Base-by-base conservation (phyloP, 2,329 filamentous ascomycete species). In the Penicillium crustosum region DNA sequence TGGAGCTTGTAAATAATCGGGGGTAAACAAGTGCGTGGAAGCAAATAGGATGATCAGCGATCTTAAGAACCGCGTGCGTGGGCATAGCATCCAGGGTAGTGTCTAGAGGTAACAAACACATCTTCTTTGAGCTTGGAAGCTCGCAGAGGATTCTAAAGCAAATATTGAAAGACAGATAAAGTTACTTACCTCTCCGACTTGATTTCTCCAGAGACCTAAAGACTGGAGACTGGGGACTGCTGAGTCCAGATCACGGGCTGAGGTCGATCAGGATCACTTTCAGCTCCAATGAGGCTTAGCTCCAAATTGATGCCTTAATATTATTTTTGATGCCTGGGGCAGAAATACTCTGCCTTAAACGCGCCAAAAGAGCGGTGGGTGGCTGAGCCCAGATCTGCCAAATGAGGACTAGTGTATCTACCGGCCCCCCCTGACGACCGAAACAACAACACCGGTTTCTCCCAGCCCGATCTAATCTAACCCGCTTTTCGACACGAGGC, bases 21-120 rank as follows among this genome's bases (percentile, higher is more conserved):
- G 43, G 53, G 54, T 61, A 64, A 62, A 70, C 59, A 63, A 68
- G 74, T 76, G 74, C 74, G 74, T 76, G 74, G 74, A 69, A 76
- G 73, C 70, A 76, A 71, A 62, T 48, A 55, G 53, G 54, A 56
- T 50, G 62, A 63, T 63, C 60, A 53, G 45, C 58, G 59, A 68
- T 61, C 58, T 55, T 54, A 58, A 53, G 59, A 54, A 58, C 55
- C 57, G 61, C 57, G 74, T 76, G 74, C 74, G 73, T 76, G 74
- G 73, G 63, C 67, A 74, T 75, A 76, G 53, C 47, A 44, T 50
- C 49, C 43, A 52, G 49, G 48, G 48, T 41, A 55, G 53, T 55
- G 51, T 39, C 51, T 58, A 41, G 61, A 59, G 27, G 31, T 47
- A 52, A 54, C 47, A 51, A 51, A 52, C 38, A 42, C 52, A 41